Conservation (phyloP, 2,329 filamentous ascomycete genomes). For the Ceratocystis albifundus region DNA sequence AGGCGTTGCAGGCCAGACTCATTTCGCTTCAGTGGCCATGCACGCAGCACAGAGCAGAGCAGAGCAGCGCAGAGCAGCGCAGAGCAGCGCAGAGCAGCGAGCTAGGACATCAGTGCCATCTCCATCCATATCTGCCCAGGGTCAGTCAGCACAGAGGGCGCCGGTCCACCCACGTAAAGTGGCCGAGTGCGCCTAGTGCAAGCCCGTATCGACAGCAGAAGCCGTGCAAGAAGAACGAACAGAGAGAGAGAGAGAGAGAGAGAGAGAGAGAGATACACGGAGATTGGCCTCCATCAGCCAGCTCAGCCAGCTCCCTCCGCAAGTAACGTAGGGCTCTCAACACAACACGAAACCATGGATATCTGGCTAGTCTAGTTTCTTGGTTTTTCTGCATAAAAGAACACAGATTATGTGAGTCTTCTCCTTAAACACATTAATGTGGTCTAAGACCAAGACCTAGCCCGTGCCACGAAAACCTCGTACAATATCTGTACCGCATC, state of each 20-base stretch:
- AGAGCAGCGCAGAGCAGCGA: neutral
- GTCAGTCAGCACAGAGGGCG: neutral
- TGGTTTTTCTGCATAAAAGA: slow-evolving; percentile 1
- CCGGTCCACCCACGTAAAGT: no score
- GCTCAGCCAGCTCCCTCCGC: no score
- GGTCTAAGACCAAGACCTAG: slow-evolving; percentile 1
- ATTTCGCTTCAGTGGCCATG: neutral
- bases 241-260: neutral
- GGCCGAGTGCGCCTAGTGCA: neutral
- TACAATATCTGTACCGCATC: slow-evolving; percentile 5
- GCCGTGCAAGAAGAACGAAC: neutral
- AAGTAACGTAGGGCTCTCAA: neutral
- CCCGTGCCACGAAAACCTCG: slow-evolving; percentile 2
- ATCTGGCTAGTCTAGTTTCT: neutral
- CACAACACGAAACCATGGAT: neutral
- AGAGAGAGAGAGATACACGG: neutral
- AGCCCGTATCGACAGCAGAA: neutral
- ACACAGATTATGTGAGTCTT: neutral
- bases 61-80: neutral
- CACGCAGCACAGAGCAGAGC: neutral
- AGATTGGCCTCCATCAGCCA: neutral
- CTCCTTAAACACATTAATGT: slow-evolving; percentile 1
- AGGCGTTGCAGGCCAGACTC: slow-evolving; percentile 2
- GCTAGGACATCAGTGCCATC: neutral
- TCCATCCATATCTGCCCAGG: neutral